phyloP scores from a whole-genome alignment of 1,284 basidiomycete genomes.

The Mycosarcoma maydis region DNA sequence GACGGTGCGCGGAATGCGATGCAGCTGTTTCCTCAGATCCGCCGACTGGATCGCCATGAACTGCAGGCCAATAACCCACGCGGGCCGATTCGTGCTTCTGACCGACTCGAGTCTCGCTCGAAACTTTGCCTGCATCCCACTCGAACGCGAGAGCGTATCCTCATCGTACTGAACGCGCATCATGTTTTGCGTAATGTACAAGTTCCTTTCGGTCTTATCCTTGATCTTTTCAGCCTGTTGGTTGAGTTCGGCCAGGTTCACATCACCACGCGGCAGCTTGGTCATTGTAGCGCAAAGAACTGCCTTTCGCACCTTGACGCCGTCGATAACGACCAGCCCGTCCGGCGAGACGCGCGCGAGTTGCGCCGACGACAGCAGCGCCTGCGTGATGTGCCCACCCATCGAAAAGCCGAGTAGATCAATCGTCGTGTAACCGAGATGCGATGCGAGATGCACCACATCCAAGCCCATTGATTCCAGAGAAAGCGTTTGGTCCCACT shows the following conservation, averaged over 20 bases:
- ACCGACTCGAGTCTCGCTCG: constrained; percentile 24
- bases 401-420: constrained; percentile 62
- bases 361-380: constrained; percentile 32
- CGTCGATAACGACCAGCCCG: constrained; percentile 11
- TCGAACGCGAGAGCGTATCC: too few relatives aligned
- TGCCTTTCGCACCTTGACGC: constrained; percentile 43
- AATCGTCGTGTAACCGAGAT: constrained; percentile 35
- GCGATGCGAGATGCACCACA: constrained; percentile 41
- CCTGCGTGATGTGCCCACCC: constrained; percentile 63
- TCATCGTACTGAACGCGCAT: constrained; percentile 58
- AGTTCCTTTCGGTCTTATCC: constrained; percentile 32
- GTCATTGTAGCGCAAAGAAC: constrained; percentile 61
- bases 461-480: constrained; percentile 58
- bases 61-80: constrained; percentile 45
- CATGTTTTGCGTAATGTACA: constrained; percentile 40
- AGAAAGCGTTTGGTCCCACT: constrained; percentile 51
- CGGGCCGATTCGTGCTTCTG: constrained; percentile 29
- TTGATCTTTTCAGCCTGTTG: constrained; percentile 16
- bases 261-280: constrained; percentile 58
- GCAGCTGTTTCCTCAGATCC: constrained; percentile 36
- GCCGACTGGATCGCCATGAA: constrained; percentile 49
- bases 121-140: constrained; percentile 16
- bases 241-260: constrained; percentile 26
- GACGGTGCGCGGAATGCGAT: constrained; percentile 25
- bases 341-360: not conserved